Evolutionary conservation across 2,329 filamentous ascomycete genomes (phyloP).

Genomic region (Fusarium brevicatenulatum): DNA sequence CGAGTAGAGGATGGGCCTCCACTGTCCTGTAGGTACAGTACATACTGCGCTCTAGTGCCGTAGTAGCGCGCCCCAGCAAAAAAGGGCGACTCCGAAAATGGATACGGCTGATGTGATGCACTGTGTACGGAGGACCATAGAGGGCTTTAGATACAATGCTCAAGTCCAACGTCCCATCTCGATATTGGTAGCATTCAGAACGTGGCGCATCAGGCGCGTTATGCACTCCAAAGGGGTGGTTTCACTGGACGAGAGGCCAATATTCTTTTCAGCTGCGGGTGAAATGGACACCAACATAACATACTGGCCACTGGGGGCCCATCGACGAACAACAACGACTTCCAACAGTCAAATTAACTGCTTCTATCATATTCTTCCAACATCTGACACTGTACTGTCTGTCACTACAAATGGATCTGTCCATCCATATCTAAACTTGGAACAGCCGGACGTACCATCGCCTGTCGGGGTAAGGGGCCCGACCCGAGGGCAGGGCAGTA

Average conservation of each 20-base stretch:
- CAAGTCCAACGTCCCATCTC: conserved; percentile 41
- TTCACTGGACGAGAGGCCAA: conserved; percentile 4
- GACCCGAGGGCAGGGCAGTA: conserved; percentile 26
- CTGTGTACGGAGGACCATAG: conserved; percentile 34
- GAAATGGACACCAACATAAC: background rate
- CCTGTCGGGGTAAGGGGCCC: conserved; percentile 37
- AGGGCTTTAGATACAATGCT: conserved; percentile 3
- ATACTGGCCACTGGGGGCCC: background rate
- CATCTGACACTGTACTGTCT: conserved; percentile 18
- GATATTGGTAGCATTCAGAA: conserved; percentile 34
- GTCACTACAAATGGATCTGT: conserved; percentile 28
- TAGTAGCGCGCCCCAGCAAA: conserved; percentile 36
- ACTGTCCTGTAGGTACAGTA: background rate
- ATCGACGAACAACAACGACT: background rate
- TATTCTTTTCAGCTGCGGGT: background rate
- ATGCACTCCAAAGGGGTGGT: conserved; percentile 27
- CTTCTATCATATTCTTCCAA: background rate
- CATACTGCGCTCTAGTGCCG: conserved; percentile 10
- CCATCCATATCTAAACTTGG: conserved; percentile 37
- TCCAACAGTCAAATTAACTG: background rate
- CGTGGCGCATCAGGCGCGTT: conserved; percentile 30
- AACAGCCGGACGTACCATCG: conserved; percentile 35
- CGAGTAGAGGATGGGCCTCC: background rate
- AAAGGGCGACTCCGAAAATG: conserved; percentile 37
- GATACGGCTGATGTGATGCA: conserved; percentile 28